Conservation (phyloP, 106 monocot species). For the Dioscorea zingiberensis region DNA sequence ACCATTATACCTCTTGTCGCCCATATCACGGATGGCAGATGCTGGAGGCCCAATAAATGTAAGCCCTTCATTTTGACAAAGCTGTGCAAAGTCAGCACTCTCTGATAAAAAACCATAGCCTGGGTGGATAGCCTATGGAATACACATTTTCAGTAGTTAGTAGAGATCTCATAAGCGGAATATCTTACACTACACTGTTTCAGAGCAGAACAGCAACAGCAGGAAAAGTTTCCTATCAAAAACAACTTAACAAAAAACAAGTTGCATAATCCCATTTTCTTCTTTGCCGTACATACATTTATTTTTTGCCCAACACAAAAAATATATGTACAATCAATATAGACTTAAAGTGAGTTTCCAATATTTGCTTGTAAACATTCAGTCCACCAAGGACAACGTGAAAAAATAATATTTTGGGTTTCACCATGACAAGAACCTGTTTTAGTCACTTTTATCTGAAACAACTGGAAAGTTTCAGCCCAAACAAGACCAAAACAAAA, state of each 20-base stretch:
- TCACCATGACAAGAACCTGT: too few relatives aligned
- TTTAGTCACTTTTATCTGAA: too few relatives aligned
- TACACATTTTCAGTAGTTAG: not conserved
- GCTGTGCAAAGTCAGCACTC: conserved; percentile 91
- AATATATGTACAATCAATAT: too few relatives aligned
- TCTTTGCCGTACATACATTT: not conserved
- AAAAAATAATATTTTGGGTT: too few relatives aligned
- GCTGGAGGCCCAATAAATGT: conserved; percentile 95
- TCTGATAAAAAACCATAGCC: conserved; percentile 98
- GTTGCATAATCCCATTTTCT: not conserved
- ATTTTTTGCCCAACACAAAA: not conserved
- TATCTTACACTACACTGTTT: not conserved
- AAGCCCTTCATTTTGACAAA: conserved; percentile 80
- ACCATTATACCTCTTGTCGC: conserved; percentile 83
- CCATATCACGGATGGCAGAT: conserved; percentile 97
- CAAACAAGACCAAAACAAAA: too few relatives aligned
- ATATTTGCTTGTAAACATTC: too few relatives aligned
- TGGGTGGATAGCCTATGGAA: conserved; percentile 82
- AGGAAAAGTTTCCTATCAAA: not conserved
- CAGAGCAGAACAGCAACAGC: not conserved
- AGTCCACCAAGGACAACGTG: too few relatives aligned
- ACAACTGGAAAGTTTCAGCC: too few relatives aligned
- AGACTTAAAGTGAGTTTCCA: too few relatives aligned
- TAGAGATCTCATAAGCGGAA: too few relatives aligned
- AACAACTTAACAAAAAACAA: not conserved